These are phyloP conservation scores for Scenedesmus sp. DNA, from an alignment of 163 green algal genomes.

Conservation along the genomic window DNA sequence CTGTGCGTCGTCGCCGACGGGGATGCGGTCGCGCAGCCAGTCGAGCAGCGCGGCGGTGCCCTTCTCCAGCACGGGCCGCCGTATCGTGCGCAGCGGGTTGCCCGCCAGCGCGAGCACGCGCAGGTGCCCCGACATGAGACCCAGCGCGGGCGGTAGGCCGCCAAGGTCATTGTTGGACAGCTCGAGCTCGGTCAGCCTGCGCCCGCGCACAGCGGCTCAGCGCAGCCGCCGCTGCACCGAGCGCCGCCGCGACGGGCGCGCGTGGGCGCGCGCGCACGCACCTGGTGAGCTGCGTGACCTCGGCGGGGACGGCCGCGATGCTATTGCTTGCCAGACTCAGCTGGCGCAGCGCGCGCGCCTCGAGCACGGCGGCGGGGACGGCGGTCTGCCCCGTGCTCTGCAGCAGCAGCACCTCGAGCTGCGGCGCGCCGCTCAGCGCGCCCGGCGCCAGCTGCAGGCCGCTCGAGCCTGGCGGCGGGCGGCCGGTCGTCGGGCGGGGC, in stretches of 20 bases:
- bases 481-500: no score
- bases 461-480: background rate
- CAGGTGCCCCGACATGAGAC: slow-evolving; percentile 54
- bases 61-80: slow-evolving; percentile 55
- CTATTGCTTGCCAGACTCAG: slow-evolving; percentile 51
- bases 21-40: slow-evolving; percentile 54
- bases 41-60: slow-evolving; percentile 54
- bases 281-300: slow-evolving; percentile 37
- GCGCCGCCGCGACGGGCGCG: background rate
- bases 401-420: slow-evolving; percentile 37
- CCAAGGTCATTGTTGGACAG: slow-evolving; percentile 63
- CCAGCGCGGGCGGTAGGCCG: slow-evolving; percentile 55
- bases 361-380: slow-evolving; percentile 29
- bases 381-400: background rate
- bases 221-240: no score
- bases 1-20: no score
- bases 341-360: background rate
- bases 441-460: slow-evolving; percentile 20
- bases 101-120: slow-evolving; percentile 55
- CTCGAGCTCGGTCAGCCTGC: slow-evolving; percentile 60
- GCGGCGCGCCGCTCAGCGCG: slow-evolving; percentile 2
- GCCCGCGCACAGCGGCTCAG: background rate
- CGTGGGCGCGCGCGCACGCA: background rate
- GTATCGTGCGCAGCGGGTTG: slow-evolving; percentile 64
- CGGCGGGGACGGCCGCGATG: slow-evolving; percentile 40